Conservation (phyloP, 2,329 filamentous ascomycete genomes). For the Didymella keratinophila region DNA sequence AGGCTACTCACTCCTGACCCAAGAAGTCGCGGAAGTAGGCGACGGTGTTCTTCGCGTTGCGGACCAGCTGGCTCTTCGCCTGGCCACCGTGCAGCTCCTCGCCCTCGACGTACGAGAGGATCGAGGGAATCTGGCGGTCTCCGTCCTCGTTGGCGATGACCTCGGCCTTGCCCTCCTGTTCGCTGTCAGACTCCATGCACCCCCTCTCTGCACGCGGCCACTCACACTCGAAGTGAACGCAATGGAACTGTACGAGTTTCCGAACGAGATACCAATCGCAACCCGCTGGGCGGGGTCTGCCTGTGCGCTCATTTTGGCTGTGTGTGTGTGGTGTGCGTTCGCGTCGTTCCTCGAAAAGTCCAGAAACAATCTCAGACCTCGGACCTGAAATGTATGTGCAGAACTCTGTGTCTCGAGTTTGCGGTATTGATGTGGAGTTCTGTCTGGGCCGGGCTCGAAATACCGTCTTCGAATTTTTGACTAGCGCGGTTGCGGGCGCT, state of each 20-base stretch:
- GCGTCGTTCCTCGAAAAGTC: neutral
- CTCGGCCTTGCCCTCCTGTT: constrained; percentile 86
- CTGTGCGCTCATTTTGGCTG: constrained; percentile 59
- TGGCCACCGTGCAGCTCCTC: constrained; percentile 97
- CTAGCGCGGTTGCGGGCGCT: neutral
- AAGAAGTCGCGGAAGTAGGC: constrained; percentile 96
- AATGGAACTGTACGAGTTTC: constrained; percentile 98
- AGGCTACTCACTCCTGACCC: constrained; percentile 78
- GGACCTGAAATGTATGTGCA: neutral
- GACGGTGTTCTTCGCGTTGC: constrained; percentile 91
- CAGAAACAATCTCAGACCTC: neutral
- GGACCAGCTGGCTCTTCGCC: constrained; percentile 90
- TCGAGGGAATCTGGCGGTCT: constrained; percentile 97
- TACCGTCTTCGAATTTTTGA: constrained; percentile 2
- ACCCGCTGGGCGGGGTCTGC: constrained; percentile 62
- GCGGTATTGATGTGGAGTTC: constrained; percentile 9
- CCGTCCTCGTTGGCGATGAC: constrained; percentile 99
- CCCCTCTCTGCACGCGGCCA: no score
- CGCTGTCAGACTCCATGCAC: constrained; percentile 26
- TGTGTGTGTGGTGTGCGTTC: constrained; percentile 10
- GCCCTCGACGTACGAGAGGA: constrained; percentile 92
- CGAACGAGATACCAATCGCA: constrained; percentile 95
- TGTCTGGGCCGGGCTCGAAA: constrained; percentile 9
- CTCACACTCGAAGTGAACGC: constrained; percentile 76
- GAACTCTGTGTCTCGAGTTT: constrained; percentile 9